Conservation (phyloP, 2,329 filamentous ascomycete genomes). For the Xylariaceae sp. region DNA sequence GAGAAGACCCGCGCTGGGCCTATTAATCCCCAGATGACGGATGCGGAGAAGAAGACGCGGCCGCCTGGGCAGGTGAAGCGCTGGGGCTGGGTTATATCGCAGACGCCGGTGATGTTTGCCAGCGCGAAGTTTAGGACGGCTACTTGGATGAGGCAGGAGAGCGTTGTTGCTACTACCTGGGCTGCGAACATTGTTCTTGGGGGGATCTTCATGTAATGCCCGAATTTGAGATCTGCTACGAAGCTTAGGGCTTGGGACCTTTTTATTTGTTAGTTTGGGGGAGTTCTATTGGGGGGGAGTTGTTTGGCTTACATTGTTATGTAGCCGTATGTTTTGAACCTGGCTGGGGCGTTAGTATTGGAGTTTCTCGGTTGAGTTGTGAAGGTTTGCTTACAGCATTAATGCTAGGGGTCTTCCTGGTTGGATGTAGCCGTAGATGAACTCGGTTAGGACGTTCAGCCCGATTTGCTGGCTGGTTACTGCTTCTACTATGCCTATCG, state of each 20-base stretch:
- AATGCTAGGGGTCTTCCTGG: constrained; percentile 67
- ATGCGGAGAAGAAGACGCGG: constrained; percentile 62
- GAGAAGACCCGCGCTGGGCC: constrained; percentile 62
- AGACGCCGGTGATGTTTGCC: constrained; percentile 59
- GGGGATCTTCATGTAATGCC: constrained; percentile 70
- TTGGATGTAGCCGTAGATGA: constrained; percentile 71
- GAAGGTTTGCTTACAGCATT: constrained; percentile 54
- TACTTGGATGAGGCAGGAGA: constrained; percentile 64
- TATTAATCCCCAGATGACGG: constrained; percentile 64
- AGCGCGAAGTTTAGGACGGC: constrained; percentile 60
- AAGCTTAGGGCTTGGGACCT: constrained; percentile 59
- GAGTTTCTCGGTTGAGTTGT: too few species aligned
- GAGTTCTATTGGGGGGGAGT: constrained; percentile 8
- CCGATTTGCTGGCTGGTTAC: constrained; percentile 68
- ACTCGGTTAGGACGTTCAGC: constrained; percentile 71
- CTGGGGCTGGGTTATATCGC: constrained; percentile 52
- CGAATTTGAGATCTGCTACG: constrained; percentile 63
- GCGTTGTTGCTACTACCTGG: constrained; percentile 62
- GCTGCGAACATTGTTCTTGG: constrained; percentile 59
- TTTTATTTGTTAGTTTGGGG: too few species aligned
- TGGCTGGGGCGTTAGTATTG: constrained; percentile 32
- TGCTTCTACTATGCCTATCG: constrained; percentile 66
- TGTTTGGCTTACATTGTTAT: constrained; percentile 49
- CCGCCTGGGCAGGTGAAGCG: constrained; percentile 62
- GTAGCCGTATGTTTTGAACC: constrained; percentile 60